phyloP scores from a whole-genome alignment of 192 early-diverging fungal genomes.

The Thamnidium elegans region DNA sequence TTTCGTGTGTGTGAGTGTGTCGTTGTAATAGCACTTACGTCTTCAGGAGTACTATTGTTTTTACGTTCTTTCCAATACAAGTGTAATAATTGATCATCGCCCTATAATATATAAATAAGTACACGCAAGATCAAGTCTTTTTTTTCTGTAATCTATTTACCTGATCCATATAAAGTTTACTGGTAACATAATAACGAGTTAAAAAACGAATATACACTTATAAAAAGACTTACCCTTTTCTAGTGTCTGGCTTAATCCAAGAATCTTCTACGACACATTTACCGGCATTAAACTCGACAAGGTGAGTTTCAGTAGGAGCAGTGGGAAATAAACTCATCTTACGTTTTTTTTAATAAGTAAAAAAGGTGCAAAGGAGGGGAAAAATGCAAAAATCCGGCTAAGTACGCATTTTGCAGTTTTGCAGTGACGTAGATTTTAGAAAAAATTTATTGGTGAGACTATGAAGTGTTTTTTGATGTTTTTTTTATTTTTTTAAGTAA shows the following conservation, averaged over 20 bases:
- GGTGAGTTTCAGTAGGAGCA: conserved; percentile 17
- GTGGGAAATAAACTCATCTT: conserved; percentile 41
- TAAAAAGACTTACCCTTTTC: conserved; percentile 14
- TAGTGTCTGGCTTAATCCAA: conserved; percentile 65
- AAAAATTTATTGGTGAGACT: too few relatives aligned
- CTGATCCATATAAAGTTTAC: conserved; percentile 61
- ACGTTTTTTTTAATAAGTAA: background rate
- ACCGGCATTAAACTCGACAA: conserved; percentile 72
- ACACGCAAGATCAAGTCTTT: background rate
- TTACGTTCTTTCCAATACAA: conserved; percentile 80
- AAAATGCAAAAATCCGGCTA: too few relatives aligned
- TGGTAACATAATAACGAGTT: conserved; percentile 10
- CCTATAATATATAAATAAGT: conserved; percentile 19
- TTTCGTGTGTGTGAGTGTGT: background rate
- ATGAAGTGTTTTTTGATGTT: too few relatives aligned
- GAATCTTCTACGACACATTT: conserved; percentile 62
- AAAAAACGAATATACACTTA: background rate
- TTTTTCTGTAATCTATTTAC: conserved; percentile 15
- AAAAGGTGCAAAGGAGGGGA: too few relatives aligned
- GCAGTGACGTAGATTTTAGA: too few relatives aligned
- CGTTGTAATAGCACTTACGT: conserved; percentile 12
- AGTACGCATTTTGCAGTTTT: too few relatives aligned
- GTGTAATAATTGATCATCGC: conserved; percentile 71
- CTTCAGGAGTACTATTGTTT: conserved; percentile 47
- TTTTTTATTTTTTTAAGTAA: background rate